Evolutionary conservation across 352 stramenopile genomes (phyloP), one percentile per base, ranked within the genome.

Genomic region (Thalassiosira hispida): DNA sequence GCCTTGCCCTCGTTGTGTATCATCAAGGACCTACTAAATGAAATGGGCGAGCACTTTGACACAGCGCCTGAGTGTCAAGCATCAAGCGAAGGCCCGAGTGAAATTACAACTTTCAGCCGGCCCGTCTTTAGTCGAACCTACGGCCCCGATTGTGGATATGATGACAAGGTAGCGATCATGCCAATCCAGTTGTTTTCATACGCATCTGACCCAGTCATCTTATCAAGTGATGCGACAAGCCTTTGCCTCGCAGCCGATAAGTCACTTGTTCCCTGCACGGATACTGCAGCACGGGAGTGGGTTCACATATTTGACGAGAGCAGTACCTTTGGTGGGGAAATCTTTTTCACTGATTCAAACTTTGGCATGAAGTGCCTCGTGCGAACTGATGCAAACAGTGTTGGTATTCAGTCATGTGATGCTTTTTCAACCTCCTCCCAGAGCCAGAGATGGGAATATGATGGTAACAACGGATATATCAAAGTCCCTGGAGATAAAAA

Each of bases 131-230:
- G 65, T 53, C 47, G 65, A 38, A 33, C 51, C 27, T 74, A 67
- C 27, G 65, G 65, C 2, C 16, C 33, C 20, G 35, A 63, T 14
- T 74, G 65, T 67, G 51, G 51, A 12, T 74, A 65, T 53, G 51
- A 74, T 42, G 65, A 74, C 12, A 27, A 31, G 4, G 47, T 63
- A 25, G 65, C 65, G 18, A 53, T 35, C 16, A 53, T 74, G 16
- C 51, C 65, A 52, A 33, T n/a, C 38, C 65, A 74, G 38, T 29
- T 65, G 18, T 74, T 74, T 74, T 31, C 65, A 2, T 74, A 51
- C 60, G 65, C 65, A 23, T 74, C 65, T 23, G 53, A 74, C 55
- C 46, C 65, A 14, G 65, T 74, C 20, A 4, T 65, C 5, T 44
- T 74, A 53, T 42, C 14, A 25, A 74, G 60, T 55, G 65, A 74